Evolutionary conservation across 495 filamentous ascomycete species (phyloP).

Genomic region (Xylaria telfairii): DNA sequence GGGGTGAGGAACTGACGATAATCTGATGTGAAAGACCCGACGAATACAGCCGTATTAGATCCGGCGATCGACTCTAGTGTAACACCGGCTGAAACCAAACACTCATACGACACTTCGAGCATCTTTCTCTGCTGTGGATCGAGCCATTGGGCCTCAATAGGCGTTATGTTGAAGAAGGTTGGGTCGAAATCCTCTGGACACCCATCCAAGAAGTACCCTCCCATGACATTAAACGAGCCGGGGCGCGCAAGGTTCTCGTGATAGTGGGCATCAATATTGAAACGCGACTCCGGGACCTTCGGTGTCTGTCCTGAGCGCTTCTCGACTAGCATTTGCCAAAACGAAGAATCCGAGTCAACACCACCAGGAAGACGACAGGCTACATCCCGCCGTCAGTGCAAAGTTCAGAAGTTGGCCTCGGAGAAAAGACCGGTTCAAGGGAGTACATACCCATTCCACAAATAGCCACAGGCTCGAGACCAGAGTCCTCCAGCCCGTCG

Average conservation of each 20-base stretch:
- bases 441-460: constrained; percentile 53
- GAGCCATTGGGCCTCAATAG: constrained; percentile 42
- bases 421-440: constrained; percentile 48
- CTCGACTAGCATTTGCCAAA: constrained; percentile 53
- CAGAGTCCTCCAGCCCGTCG: constrained; percentile 17
- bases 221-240: constrained; percentile 27
- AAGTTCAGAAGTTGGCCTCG: constrained; percentile 56
- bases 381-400: constrained; percentile 44
- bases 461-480: constrained; percentile 48
- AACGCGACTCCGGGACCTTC: constrained; percentile 23
- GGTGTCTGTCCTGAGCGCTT: constrained; percentile 30
- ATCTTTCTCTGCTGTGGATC: constrained; percentile 49
- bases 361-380: constrained; percentile 31
- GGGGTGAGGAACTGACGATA: constrained; percentile 42
- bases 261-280: constrained; percentile 31
- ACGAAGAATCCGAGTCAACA: constrained; percentile 43
- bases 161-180: constrained; percentile 47
- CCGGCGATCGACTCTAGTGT: constrained; percentile 51
- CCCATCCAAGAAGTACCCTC: constrained; percentile 48
- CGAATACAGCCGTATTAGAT: constrained; percentile 58
- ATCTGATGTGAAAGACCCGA: constrained; percentile 57
- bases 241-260: constrained; percentile 26
- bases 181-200: constrained; percentile 49
- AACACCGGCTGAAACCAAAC: constrained; percentile 54
- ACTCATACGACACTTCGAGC: constrained; percentile 50